Conservation (phyloP, 371 early-diverging fungal genomes). For the Mortierella sp. region DNA sequence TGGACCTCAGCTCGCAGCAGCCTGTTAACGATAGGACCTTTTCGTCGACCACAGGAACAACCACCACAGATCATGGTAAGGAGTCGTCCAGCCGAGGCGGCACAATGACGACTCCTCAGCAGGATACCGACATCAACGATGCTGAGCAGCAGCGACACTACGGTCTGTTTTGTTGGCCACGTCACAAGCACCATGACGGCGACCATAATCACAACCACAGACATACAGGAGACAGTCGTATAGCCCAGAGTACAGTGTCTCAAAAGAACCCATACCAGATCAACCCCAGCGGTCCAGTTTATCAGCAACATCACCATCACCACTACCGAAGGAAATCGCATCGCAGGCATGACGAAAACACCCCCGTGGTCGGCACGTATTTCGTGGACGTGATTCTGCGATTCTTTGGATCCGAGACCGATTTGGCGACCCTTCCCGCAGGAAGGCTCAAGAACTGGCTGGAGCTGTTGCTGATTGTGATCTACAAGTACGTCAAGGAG, state of each 20-base stretch:
- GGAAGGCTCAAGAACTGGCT: conserved; percentile 66
- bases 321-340: conserved; percentile 32
- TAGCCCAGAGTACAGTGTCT: conserved; percentile 7
- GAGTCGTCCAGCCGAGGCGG: conserved; percentile 7
- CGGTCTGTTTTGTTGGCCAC: conserved; percentile 30
- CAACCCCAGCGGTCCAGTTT: neutral
- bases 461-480: conserved; percentile 66
- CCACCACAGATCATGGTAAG: conserved; percentile 12
- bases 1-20: conserved; percentile 3
- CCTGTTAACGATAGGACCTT: conserved; percentile 22
- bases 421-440: conserved; percentile 34
- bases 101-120: conserved; percentile 2
- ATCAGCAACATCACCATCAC: conserved; percentile 46
- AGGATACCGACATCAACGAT: neutral
- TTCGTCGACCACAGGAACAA: conserved; percentile 21
- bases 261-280: conserved; percentile 19
- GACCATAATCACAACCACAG: conserved; percentile 4
- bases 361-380: conserved; percentile 51
- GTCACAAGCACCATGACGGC: conserved; percentile 17
- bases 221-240: neutral
- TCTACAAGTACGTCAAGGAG: conserved; percentile 67
- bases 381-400: conserved; percentile 58
- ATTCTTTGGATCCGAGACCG: conserved; percentile 56
- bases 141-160: conserved; percentile 3
- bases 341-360: conserved; percentile 33